These are phyloP conservation scores for Rutstroemia sp. DNA, from an alignment of 2,329 filamentous ascomycete genomes.

Conservation along the genomic window DNA sequence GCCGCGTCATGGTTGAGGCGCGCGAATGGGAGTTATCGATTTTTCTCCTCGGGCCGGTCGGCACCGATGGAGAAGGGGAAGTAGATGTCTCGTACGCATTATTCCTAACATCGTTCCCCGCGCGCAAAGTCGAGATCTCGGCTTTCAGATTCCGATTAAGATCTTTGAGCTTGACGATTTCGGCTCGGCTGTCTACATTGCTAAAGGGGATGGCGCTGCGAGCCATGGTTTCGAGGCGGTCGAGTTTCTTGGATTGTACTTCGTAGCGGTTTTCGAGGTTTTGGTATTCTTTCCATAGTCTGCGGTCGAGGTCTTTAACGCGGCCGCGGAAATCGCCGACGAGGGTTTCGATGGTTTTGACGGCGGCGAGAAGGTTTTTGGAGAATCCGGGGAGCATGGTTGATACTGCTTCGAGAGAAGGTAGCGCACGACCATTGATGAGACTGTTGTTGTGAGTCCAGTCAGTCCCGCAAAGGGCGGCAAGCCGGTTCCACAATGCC, in stretches of 20 bases:
- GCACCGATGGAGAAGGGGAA: constrained; percentile 28
- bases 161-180: constrained; percentile 54
- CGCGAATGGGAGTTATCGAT: constrained; percentile 15
- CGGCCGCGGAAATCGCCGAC: constrained; percentile 70
- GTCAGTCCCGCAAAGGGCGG: constrained; percentile 77
- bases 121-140: constrained; percentile 62
- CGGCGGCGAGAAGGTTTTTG: constrained; percentile 77
- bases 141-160: constrained; percentile 56
- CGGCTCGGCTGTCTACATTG: constrained; percentile 31
- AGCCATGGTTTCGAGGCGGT: constrained; percentile 75
- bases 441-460: constrained; percentile 88
- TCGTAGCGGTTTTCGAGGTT: constrained; percentile 76
- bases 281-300: constrained; percentile 87
- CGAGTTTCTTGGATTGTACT: constrained; percentile 73
- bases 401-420: constrained; percentile 76
- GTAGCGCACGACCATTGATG: constrained; percentile 76
- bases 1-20: constrained; percentile 42
- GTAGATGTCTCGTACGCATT: constrained; percentile 33
- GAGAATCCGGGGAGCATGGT: constrained; percentile 83
- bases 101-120: constrained; percentile 36
- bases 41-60: constrained; percentile 27
- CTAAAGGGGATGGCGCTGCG: constrained; percentile 50
- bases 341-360: constrained; percentile 80
- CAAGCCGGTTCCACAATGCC: constrained; percentile 83
- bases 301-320: constrained; percentile 79